These are phyloP conservation scores for Termitomyces sp. DNA, from an alignment of 768 basidiomycete species.

Conservation along the genomic window DNA sequence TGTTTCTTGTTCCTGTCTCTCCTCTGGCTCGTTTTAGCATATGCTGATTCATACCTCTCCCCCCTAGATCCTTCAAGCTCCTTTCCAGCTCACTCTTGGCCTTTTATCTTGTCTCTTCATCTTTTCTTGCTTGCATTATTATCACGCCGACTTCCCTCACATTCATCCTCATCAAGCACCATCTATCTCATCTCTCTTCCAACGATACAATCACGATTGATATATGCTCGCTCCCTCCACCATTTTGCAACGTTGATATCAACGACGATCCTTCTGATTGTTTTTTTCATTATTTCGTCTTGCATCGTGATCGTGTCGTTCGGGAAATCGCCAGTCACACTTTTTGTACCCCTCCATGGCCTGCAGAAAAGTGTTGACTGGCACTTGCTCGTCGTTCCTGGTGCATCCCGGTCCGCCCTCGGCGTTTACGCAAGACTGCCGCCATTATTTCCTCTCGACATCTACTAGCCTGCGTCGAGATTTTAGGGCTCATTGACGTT, in stretches of 20 bases:
- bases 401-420: neutral
- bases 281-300: neutral
- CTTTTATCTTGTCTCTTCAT: neutral
- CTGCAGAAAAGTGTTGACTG: neutral
- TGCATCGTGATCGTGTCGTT: neutral
- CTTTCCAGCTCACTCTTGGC: neutral
- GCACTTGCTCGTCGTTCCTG: neutral
- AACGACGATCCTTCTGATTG: neutral
- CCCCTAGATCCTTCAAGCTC: neutral
- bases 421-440: no score
- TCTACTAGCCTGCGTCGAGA: neutral
- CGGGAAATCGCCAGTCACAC: neutral
- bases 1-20: neutral
- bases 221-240: neutral
- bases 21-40: neutral
- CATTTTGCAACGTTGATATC: neutral
- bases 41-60: neutral
- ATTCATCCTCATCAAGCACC: slow-evolving; percentile 1
- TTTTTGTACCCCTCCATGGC: neutral
- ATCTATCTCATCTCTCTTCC: neutral
- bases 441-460: no score
- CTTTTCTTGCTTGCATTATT: neutral
- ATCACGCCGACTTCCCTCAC: neutral
- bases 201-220: slow-evolving; percentile 1
- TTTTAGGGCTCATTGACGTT: neutral